A percentile compares a stretch with the other conserved stretches of the same genome.
phyloP scores from a whole-genome alignment of 2,329 filamentous ascomycete species.

The Fusarium sp. region DNA sequence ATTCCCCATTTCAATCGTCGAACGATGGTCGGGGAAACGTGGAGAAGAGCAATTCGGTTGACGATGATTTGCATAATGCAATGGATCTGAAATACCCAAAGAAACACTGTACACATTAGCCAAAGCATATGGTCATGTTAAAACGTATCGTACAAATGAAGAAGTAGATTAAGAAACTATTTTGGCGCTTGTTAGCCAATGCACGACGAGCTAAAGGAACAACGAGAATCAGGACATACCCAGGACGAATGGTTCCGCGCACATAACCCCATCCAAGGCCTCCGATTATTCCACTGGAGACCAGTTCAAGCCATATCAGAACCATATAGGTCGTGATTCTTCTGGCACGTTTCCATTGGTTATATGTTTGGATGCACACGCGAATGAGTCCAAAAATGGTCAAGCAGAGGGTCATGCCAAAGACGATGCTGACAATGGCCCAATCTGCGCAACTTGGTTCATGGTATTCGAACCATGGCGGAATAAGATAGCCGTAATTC shows the following conservation, averaged over 20 bases:
- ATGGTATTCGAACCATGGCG: slow-evolving; percentile 44
- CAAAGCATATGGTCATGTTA: neutral
- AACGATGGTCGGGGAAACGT: slow-evolving; percentile 55
- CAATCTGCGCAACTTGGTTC: slow-evolving; percentile 49
- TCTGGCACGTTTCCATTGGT: slow-evolving; percentile 50
- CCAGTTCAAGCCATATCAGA: slow-evolving; percentile 58
- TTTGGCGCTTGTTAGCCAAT: slow-evolving; percentile 15
- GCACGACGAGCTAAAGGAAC: neutral
- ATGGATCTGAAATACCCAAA: slow-evolving; percentile 55
- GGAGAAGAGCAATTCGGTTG: slow-evolving; percentile 63
- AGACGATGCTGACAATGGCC: slow-evolving; percentile 54
- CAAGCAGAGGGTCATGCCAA: slow-evolving; percentile 56
- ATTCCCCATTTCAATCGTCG: slow-evolving; percentile 59
- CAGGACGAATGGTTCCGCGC: slow-evolving; percentile 48
- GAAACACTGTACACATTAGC: slow-evolving; percentile 46
- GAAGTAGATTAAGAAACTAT: slow-evolving; percentile 50
- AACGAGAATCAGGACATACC: slow-evolving; percentile 28
- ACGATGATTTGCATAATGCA: slow-evolving; percentile 66
- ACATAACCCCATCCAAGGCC: slow-evolving; percentile 55
- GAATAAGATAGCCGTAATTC: slow-evolving; percentile 39
- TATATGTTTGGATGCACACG: slow-evolving; percentile 53
- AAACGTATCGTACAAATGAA: slow-evolving; percentile 33
- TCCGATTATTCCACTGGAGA: slow-evolving; percentile 53
- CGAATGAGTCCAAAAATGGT: slow-evolving; percentile 53
- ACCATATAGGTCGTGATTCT: slow-evolving; percentile 55